phyloP scores from a whole-genome alignment of 352 stramenopile species.

The Phytophthora citricola region DNA sequence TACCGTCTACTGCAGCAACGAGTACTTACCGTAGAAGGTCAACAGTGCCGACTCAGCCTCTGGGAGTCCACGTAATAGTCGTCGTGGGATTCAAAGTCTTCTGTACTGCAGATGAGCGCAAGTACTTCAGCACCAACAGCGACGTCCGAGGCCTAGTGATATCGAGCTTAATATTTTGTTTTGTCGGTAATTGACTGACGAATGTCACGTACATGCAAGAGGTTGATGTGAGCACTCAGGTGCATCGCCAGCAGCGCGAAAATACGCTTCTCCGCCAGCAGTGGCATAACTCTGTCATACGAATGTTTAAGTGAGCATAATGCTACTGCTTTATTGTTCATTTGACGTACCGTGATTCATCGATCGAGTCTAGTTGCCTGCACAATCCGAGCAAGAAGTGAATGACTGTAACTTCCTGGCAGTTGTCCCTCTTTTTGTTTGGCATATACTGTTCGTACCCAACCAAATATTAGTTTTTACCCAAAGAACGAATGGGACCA shows the following conservation, averaged over 20 bases:
- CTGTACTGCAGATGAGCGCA: constrained; percentile 77
- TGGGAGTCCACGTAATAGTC: constrained; percentile 60
- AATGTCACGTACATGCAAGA: constrained; percentile 47
- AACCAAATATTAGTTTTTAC: neutral
- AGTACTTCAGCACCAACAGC: constrained; percentile 72
- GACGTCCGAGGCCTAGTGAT: constrained; percentile 49
- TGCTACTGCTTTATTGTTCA: no score
- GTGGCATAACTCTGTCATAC: constrained; percentile 75
- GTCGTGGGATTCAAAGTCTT: constrained; percentile 37
- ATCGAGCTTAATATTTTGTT: neutral
- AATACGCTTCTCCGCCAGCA: constrained; percentile 83
- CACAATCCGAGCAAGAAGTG: constrained; percentile 87
- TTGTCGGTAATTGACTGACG: no score
- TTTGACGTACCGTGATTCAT: constrained; percentile 69
- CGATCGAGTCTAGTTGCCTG: constrained; percentile 85
- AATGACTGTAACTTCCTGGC: constrained; percentile 89
- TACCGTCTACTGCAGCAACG: neutral
- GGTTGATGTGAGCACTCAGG: constrained; percentile 63
- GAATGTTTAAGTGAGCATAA: neutral
- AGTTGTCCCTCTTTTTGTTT: constrained; percentile 78
- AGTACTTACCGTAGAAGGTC: constrained; percentile 54
- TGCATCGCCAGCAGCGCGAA: constrained; percentile 83
- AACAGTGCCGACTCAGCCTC: constrained; percentile 64
- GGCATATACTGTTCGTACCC: constrained; percentile 55
- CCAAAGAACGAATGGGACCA: no score